Conservation (phyloP, 2,329 filamentous ascomycete species). For the Aspergillus sp. region DNA sequence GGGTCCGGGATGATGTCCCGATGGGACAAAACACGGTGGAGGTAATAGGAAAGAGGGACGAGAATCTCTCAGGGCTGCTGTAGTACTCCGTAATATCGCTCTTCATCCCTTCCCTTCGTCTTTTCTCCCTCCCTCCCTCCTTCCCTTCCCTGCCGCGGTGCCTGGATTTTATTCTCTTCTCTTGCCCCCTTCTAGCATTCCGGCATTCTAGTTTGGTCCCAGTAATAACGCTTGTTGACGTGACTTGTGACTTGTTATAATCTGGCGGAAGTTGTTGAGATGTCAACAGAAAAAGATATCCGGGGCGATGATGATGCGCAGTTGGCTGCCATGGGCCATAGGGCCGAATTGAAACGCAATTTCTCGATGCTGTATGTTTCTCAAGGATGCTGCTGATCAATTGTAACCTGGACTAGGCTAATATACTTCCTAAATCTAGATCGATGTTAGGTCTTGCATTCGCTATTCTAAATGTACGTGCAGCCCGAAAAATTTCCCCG, state of each 20-base stretch:
- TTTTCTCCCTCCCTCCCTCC: not conserved
- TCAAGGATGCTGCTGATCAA: not conserved
- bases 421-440: constrained; percentile 15
- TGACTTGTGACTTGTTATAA: not conserved
- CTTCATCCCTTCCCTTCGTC: not conserved
- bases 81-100: not conserved
- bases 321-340: constrained; percentile 57
- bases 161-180: not conserved
- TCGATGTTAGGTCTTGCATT: constrained; percentile 64
- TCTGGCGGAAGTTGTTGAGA: not conserved
- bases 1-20: not conserved
- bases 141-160: not conserved
- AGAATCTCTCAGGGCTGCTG: not conserved
- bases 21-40: not conserved
- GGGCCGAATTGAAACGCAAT: constrained; percentile 58
- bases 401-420: not conserved
- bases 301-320: constrained; percentile 47
- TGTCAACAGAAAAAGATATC: constrained; percentile 18
- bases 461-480: constrained; percentile 57
- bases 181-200: not conserved
- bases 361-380: constrained; percentile 51
- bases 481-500: not conserved
- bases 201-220: constrained; percentile 1
- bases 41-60: not conserved
- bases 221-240: not conserved